Percentiles rank a stretch among this genome's conserved stretches.
Evolutionary conservation across 768 basidiomycete genomes (phyloP).

Genomic region (Vararia minispora): DNA sequence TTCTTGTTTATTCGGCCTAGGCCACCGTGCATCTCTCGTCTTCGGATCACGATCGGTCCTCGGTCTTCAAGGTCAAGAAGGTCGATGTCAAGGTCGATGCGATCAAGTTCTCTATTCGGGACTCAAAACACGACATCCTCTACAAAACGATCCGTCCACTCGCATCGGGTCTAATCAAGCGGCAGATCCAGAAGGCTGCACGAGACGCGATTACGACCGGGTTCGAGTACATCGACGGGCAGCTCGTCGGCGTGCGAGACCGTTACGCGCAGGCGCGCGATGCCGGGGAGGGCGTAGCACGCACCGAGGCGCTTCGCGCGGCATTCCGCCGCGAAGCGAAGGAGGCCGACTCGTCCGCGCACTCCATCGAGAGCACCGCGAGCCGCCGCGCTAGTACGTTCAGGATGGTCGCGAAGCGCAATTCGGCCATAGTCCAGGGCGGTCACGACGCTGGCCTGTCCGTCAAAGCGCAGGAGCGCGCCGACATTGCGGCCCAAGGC

Average conservation of each 20-base stretch:
- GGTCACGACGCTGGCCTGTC: conserved; percentile 69
- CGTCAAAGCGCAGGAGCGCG: conserved; percentile 37
- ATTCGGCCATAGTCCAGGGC: conserved; percentile 48
- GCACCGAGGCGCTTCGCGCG: conserved; percentile 47
- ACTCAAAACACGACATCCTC: conserved; percentile 80
- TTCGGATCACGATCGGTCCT: conserved; percentile 50
- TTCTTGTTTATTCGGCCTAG: conserved; percentile 13
- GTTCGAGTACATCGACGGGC: conserved; percentile 80
- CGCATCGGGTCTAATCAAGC: conserved; percentile 76
- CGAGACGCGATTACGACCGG: conserved; percentile 64
- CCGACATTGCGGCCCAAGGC: conserved; percentile 31
- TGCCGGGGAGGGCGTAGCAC: conserved; percentile 19
- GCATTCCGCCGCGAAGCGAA: conserved; percentile 55
- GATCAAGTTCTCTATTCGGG: conserved; percentile 84
- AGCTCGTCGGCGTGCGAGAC: conserved; percentile 81
- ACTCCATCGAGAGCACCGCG: conserved; percentile 28
- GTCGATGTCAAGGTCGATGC: conserved; percentile 76
- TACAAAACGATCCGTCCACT: conserved; percentile 80
- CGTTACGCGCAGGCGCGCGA: conserved; percentile 43
- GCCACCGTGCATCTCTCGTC: conserved; percentile 50
- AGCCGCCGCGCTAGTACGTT: conserved; percentile 50
- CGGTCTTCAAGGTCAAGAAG: conserved; percentile 62
- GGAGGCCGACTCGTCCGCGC: conserved; percentile 25
- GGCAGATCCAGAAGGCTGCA: conserved; percentile 51
- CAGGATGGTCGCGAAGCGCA: conserved; percentile 68